Percentiles rank a stretch among this genome's conserved stretches.
Evolutionary conservation across 129 eudicot species (phyloP).

Genomic region (Sambucus nigra): DNA sequence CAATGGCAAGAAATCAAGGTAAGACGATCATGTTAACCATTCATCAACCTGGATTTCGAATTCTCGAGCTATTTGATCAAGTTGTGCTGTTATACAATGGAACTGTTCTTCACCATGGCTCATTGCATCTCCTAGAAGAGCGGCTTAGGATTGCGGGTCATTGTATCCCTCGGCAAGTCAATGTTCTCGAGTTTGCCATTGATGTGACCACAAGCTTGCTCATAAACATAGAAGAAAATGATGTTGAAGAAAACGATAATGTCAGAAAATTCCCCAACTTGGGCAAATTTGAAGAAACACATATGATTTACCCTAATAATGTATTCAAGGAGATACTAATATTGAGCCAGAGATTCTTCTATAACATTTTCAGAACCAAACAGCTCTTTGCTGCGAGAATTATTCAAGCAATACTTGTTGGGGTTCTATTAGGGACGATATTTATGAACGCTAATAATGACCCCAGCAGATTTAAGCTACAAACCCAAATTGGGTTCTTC

Average conservation of each 20-base stretch:
- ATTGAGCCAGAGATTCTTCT: constrained; percentile 51
- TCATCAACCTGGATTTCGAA: constrained; percentile 77
- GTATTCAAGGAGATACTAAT: constrained; percentile 34
- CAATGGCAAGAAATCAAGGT: constrained; percentile 40
- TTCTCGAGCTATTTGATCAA: constrained; percentile 50
- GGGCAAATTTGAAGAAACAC: constrained; percentile 9
- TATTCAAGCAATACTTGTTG: constrained; percentile 34
- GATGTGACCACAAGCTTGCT: constrained; percentile 38
- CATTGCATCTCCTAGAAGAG: constrained; percentile 35
- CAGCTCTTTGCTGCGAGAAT: constrained; percentile 46
- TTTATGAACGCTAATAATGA: constrained; percentile 23
- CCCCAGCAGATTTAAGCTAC: constrained; percentile 21
- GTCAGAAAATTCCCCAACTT: background rate
- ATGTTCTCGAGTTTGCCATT: constrained; percentile 64
- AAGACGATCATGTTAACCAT: constrained; percentile 59
- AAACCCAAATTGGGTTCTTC: constrained; percentile 60
- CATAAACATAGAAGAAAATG: constrained; percentile 11
- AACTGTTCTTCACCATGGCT: constrained; percentile 43
- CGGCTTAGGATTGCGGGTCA: constrained; percentile 42
- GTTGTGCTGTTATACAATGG: constrained; percentile 49
- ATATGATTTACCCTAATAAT: constrained; percentile 30
- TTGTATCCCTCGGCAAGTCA: constrained; percentile 51
- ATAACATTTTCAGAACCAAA: constrained; percentile 52
- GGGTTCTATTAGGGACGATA: constrained; percentile 47
- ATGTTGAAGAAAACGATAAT: constrained; percentile 10